Evolutionary conservation across 2,329 filamentous ascomycete genomes (phyloP), one percentile per base, ranked within the genome.

Genomic region (Sclerotinia spermophila): DNA sequence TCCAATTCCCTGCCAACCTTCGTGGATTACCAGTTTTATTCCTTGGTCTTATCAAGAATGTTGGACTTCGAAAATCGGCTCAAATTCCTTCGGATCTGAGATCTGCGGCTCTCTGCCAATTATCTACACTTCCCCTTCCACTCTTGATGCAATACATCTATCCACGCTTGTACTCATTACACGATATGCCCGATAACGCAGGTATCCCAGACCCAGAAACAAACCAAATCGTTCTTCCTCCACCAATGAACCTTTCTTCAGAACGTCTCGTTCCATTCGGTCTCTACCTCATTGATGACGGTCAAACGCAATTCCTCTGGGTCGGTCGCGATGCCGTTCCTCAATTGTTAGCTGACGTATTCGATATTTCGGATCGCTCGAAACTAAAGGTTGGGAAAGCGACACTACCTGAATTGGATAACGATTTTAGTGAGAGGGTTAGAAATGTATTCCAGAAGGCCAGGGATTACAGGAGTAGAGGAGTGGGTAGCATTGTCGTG

Each of bases 291-390:
- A 96, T 99, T 77, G 96, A 99, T 77, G 96, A 99, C 78, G 94
- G 94, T 3, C 95, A 97, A 81, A 97, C 93, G 8, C 96, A 99
- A 80, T 99, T 99, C 86, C 83, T 99, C 62, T 99, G 96, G 96
- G 87, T 98, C 30, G 96, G 96, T 21, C 90, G 94, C 48, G 95
- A 99, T 75, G 91, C 95, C 1, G 93, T 99, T 40, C 93, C 94
- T 1, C 93, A 97, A 79, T 86, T 99, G 44, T 84, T 98, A 55
- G 82, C 86, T 67, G 96, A 99, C 77, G 95, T 98, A 8, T 99
- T 99, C 80, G 95, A 94, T 35, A 86, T 96, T 17, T 86, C 90
- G 60, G 94, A 97, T 81, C 90, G 92, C 79, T 90, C 89, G 53
- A 91, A 93, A 79, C 84, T 99, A 72, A 94, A 93, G 75, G 93